phyloP scores from a whole-genome alignment of 176 grass and related monocot species.

The Triticum dicoccoides region DNA sequence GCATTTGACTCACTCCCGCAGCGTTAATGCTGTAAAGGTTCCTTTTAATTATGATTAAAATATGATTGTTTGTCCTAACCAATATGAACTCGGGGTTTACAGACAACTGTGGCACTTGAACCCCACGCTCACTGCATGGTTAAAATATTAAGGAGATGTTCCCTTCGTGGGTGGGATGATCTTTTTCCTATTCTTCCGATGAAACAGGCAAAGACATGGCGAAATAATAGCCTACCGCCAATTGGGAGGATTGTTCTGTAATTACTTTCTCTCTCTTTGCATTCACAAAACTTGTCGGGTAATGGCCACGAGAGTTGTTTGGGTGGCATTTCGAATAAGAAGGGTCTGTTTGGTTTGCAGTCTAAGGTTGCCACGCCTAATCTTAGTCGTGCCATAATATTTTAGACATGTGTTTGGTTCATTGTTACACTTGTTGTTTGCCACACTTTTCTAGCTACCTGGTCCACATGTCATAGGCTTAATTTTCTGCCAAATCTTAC shows the following conservation, averaged over 20 bases:
- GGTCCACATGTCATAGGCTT: too few relatives aligned
- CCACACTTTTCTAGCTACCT: too few relatives aligned
- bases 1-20: conserved; percentile 27
- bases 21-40: conserved; percentile 40
- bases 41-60: conserved; percentile 27
- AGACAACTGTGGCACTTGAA: conserved; percentile 20
- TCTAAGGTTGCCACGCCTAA: too few relatives aligned
- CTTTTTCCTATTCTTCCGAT: conserved; percentile 37
- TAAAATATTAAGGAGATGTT: conserved; percentile 52
- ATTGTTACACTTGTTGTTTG: too few relatives aligned
- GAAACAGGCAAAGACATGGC: conserved; percentile 13
- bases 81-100: conserved; percentile 10
- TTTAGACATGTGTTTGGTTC: too few relatives aligned
- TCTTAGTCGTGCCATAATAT: too few relatives aligned
- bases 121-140: not conserved
- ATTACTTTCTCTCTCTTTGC: not conserved
- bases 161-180: conserved; percentile 49
- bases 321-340: not conserved
- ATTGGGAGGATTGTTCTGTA: conserved; percentile 9
- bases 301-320: not conserved
- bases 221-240: not conserved
- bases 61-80: conserved; percentile 34
- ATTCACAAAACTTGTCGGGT: not conserved
- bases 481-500: too few relatives aligned
- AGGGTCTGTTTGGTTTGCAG: too few relatives aligned